A percentile compares a stretch with the other conserved stretches of the same genome.
Evolutionary conservation across 345 rosid genomes (phyloP).

Genomic region (Salix koriyanagi): DNA sequence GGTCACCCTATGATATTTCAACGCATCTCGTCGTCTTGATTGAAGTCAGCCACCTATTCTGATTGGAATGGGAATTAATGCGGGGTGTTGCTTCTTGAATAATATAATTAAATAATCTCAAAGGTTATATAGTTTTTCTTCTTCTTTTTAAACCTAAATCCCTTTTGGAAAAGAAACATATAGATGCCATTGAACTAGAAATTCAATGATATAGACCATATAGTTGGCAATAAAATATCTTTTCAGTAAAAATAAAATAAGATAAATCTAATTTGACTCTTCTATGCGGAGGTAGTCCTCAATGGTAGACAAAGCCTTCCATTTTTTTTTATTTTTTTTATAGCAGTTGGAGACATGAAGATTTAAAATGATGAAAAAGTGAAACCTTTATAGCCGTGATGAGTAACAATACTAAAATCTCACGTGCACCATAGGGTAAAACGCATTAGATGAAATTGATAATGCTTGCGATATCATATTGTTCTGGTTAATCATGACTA

Average conservation of each 20-base stretch:
- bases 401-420: conserved; percentile 20
- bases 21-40: neutral
- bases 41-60: neutral
- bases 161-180: no score
- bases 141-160: no score
- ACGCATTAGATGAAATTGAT: conserved; percentile 12
- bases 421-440: conserved; percentile 36
- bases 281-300: no score
- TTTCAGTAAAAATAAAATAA: no score
- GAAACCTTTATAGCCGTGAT: conserved; percentile 12
- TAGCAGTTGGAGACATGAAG: neutral
- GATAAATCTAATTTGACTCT: no score
- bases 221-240: no score
- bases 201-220: no score
- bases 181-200: no score
- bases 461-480: conserved; percentile 28
- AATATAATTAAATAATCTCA: no score
- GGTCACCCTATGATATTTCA: neutral
- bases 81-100: neutral
- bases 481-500: conserved; percentile 33
- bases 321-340: neutral
- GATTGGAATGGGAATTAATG: neutral
- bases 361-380: neutral
- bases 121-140: no score
- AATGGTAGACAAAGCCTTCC: no score